Conservation (phyloP, 2,329 filamentous ascomycete species). For the Trichoderma sp. region DNA sequence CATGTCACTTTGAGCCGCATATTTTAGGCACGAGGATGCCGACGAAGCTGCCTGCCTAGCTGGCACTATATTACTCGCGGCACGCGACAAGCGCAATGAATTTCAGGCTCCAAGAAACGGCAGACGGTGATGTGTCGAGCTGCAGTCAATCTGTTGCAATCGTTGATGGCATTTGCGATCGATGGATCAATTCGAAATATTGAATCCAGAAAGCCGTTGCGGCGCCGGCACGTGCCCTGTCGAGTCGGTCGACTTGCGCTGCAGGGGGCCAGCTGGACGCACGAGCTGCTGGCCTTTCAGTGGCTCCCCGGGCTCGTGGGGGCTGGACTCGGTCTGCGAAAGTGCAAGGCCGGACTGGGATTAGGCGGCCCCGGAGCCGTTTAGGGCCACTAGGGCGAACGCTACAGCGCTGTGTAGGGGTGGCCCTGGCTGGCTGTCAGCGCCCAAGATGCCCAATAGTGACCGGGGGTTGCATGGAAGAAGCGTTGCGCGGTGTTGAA, state of each 20-base stretch:
- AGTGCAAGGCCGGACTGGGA: conserved; percentile 17
- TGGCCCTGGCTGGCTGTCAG: conserved; percentile 5
- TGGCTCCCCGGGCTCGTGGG: conserved; percentile 11
- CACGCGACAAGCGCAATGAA: not conserved
- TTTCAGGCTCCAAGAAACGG: not conserved
- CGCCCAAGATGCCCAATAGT: conserved; percentile 12
- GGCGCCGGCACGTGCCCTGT: conserved; percentile 14
- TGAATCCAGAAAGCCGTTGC: not conserved
- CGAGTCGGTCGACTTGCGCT: not conserved
- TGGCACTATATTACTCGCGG: not conserved
- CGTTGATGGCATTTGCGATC: not conserved
- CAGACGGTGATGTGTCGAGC: not conserved
- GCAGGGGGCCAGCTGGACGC: not conserved
- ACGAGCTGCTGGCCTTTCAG: not conserved
- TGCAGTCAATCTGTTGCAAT: not conserved
- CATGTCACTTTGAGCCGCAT: not conserved
- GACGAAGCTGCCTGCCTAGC: not conserved
- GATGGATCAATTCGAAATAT: not conserved
- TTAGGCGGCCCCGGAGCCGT: conserved; percentile 17
- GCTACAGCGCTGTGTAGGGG: conserved; percentile 12
- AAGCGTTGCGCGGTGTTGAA: not conserved
- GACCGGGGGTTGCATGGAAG: not conserved
- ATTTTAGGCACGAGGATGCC: not conserved
- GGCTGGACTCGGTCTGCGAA: conserved; percentile 19
- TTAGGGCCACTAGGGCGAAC: conserved; percentile 12